Evolutionary conservation across 805 yeast genomes (phyloP), one percentile per base, ranked within the genome.

Genomic region (Metschnikowia kunwiensis): DNA sequence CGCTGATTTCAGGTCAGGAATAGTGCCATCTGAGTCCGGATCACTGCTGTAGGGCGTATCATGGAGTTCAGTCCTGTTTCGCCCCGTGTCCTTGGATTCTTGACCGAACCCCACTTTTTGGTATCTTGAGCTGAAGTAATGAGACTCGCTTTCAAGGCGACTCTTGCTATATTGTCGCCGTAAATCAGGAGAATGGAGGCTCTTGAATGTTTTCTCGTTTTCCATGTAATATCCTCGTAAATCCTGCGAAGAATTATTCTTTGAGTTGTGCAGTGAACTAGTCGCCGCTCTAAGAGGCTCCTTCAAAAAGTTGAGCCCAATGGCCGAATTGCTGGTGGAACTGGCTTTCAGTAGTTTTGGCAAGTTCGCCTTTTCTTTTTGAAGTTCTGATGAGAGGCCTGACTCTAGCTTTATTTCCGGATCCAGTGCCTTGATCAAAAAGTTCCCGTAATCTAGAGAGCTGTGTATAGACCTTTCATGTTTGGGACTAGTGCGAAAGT

Each of bases 251-350:
- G 47, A 37, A 20, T 27, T 51, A 25, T 41, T 32, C 14, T 42
- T 39, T 3, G 61, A 51, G 29, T 27, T 27, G n/a, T 32, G 21
- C 25, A 30, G 21, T 7, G 36, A 31, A 6, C 24, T 15, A 19
- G 19, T 21, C 30, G 27, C 5, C 14, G 38, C 20, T 12, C 23
- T 35, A 13, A 30, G 11, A 11, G 28, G 50, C 13, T 63, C 68
- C 40, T 66, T 67, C 24, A 66, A 46, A 21, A 68, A 38, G 40
- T 63, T 65, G 38, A 68, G 54, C 1, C 71, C 72, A 36, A 66
- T 55, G 31, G 50, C 61, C 1, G 72, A 65, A 44, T 52, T 63
- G n/a, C 54, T 47, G n/a, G 55, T 38, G 5, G 66, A 55, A 30
- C 48, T 55, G 10, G 50, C 41, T 2, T 46, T 47, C 7, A 67